Conservation (phyloP, 2,329 filamentous ascomycete species). For the Paecilomyces niveus region DNA sequence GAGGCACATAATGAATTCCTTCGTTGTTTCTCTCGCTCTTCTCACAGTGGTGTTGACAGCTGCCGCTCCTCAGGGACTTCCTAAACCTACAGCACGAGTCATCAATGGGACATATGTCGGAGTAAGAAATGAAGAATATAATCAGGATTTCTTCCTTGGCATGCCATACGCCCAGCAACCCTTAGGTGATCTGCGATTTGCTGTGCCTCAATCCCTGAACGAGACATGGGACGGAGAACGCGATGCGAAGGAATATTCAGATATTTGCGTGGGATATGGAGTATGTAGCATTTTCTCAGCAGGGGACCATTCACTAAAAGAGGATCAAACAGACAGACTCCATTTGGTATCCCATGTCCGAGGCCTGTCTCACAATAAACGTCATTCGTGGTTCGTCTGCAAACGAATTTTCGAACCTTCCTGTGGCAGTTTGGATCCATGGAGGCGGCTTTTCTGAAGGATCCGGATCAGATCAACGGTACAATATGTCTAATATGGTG, state of each 20-base stretch:
- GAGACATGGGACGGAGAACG: slow-evolving; percentile 34
- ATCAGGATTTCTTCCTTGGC: slow-evolving; percentile 48
- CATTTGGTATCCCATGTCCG: slow-evolving; percentile 33
- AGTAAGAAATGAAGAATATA: slow-evolving; percentile 30
- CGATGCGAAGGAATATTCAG: slow-evolving; percentile 40
- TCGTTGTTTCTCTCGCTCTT: neutral
- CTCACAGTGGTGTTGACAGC: neutral
- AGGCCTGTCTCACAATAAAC: slow-evolving; percentile 58
- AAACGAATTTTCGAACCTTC: slow-evolving; percentile 36
- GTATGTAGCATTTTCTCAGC: slow-evolving; percentile 18
- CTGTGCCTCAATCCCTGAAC: slow-evolving; percentile 44
- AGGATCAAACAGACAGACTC: slow-evolving; percentile 18
- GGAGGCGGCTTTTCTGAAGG: slow-evolving; percentile 50
- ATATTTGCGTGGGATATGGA: slow-evolving; percentile 47
- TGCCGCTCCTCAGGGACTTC: neutral
- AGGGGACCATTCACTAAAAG: neutral
- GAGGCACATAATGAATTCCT: neutral
- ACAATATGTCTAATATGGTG: slow-evolving; percentile 58
- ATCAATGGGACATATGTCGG: slow-evolving; percentile 46
- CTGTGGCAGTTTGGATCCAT: slow-evolving; percentile 57
- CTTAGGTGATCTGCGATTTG: slow-evolving; percentile 47
- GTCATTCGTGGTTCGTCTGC: slow-evolving; percentile 46
- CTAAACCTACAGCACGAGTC: slow-evolving; percentile 23
- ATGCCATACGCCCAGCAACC: slow-evolving; percentile 54
- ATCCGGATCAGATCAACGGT: slow-evolving; percentile 46